phyloP scores from a whole-genome alignment of 441 rosid genomes.

The Gossypium armourianum region DNA sequence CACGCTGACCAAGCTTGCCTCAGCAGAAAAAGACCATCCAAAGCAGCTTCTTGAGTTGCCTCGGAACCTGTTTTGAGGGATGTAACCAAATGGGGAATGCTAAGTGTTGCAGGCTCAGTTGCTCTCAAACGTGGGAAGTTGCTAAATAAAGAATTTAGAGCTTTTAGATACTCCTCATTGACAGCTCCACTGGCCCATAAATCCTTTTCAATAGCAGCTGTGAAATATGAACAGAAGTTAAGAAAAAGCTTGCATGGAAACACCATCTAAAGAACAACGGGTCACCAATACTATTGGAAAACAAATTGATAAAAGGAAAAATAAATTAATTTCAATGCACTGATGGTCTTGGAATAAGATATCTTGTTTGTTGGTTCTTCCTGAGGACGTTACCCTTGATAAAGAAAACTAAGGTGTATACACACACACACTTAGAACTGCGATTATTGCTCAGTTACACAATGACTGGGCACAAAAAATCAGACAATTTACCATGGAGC shows the following conservation, averaged over 20 bases:
- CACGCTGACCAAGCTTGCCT: conserved; percentile 99
- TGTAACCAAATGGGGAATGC: conserved; percentile 90
- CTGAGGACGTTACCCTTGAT: not conserved
- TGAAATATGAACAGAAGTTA: conserved; percentile 24
- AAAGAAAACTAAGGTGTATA: not conserved
- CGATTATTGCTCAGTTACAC: not conserved
- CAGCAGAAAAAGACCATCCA: conserved; percentile 86
- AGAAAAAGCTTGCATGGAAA: conserved; percentile 5
- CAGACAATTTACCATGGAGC: not conserved
- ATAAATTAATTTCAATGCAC: conserved; percentile 3
- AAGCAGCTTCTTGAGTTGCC: conserved; percentile 96
- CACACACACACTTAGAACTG: not conserved
- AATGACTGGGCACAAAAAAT: conserved; percentile 5
- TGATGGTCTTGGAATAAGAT: not conserved
- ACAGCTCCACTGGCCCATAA: conserved; percentile 96
- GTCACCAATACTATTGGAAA: not conserved
- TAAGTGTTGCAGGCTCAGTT: conserved; percentile 92
- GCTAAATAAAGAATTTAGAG: conserved; percentile 79
- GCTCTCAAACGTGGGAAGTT: conserved; percentile 98
- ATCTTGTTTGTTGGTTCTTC: not conserved
- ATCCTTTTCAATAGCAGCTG: conserved; percentile 99
- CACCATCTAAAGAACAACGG: conserved; percentile 2
- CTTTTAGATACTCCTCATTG: conserved; percentile 87
- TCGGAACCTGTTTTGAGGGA: conserved; percentile 91
- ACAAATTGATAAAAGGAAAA: conserved; percentile 4